phyloP scores from a whole-genome alignment of 2,329 filamentous ascomycete species.

The Dactylonectria estremocensis region DNA sequence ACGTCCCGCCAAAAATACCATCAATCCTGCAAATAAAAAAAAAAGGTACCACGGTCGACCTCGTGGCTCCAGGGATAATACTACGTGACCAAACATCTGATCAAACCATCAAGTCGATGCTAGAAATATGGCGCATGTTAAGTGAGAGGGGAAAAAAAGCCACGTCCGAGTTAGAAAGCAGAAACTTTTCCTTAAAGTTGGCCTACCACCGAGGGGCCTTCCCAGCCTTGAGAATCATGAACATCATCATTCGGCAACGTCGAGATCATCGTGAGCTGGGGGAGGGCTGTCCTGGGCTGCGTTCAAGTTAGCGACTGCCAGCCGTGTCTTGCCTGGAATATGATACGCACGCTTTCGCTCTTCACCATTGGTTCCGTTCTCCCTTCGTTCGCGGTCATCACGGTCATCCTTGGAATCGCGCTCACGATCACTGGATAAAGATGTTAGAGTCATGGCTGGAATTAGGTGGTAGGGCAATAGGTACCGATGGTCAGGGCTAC shows the following conservation, averaged over 20 bases:
- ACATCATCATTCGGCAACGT: constrained; percentile 84
- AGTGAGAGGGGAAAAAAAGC: constrained; percentile 41
- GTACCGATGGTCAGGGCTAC: constrained; percentile 77
- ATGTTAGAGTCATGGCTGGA: constrained; percentile 26
- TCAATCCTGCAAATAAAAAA: constrained; percentile 42
- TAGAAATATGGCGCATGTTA: constrained; percentile 44
- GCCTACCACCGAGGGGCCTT: constrained; percentile 30
- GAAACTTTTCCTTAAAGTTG: constrained; percentile 43
- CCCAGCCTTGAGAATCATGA: constrained; percentile 11
- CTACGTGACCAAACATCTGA: constrained; percentile 44
- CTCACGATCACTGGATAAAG: constrained; percentile 63
- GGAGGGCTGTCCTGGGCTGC: constrained; percentile 81
- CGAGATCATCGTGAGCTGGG: constrained; percentile 91
- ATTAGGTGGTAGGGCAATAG: constrained; percentile 18
- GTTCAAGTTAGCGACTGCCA: constrained; percentile 46
- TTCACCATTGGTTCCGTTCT: constrained; percentile 86
- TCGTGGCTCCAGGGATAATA: constrained; percentile 35
- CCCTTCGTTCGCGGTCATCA: constrained; percentile 81
- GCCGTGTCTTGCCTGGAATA: background rate
- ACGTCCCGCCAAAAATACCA: constrained; percentile 43
- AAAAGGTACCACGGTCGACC: constrained; percentile 35
- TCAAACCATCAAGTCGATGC: constrained; percentile 43
- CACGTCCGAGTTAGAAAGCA: constrained; percentile 40
- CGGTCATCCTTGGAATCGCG: constrained; percentile 75
- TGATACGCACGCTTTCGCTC: constrained; percentile 84